These are phyloP conservation scores for Leishmania amazonensis DNA, from an alignment of 208 protist species.

Conservation along the genomic window DNA sequence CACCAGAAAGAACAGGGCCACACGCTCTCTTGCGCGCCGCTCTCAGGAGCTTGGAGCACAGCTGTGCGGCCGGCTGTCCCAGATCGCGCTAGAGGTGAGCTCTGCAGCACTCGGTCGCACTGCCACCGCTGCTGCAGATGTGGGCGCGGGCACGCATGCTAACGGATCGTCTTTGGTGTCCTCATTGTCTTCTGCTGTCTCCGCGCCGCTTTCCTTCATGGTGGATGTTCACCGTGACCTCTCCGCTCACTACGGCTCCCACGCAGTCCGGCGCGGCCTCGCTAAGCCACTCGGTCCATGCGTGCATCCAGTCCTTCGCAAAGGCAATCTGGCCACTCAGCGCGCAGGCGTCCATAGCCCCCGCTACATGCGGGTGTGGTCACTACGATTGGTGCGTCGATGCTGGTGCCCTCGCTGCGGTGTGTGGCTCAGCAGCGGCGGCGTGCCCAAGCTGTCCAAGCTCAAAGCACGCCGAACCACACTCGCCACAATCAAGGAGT, in stretches of 20 bases:
- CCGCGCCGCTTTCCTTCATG: constrained; percentile 1
- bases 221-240: constrained; percentile 48
- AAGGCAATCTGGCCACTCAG: constrained; percentile 4
- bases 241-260: constrained; percentile 79
- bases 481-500: constrained; percentile 16
- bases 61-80: constrained; percentile 77
- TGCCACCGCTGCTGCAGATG: background rate
- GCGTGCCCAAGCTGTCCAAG: background rate
- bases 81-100: constrained; percentile 22
- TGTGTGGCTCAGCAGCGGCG: constrained; percentile 39
- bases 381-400: constrained; percentile 26
- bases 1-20: background rate
- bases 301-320: constrained; percentile 29
- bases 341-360: constrained; percentile 37
- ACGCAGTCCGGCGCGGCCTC: constrained; percentile 53
- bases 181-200: background rate
- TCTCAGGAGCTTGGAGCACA: constrained; percentile 62
- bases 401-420: constrained; percentile 72
- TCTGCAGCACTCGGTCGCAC: background rate
- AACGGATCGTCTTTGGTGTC: background rate
- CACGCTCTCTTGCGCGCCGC: constrained; percentile 28
- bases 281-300: constrained; percentile 64
- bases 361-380: constrained; percentile 53
- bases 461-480: background rate
- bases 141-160: background rate